phyloP scores from a whole-genome alignment of 768 basidiomycete genomes.

The Tylopilus subfusipes region DNA sequence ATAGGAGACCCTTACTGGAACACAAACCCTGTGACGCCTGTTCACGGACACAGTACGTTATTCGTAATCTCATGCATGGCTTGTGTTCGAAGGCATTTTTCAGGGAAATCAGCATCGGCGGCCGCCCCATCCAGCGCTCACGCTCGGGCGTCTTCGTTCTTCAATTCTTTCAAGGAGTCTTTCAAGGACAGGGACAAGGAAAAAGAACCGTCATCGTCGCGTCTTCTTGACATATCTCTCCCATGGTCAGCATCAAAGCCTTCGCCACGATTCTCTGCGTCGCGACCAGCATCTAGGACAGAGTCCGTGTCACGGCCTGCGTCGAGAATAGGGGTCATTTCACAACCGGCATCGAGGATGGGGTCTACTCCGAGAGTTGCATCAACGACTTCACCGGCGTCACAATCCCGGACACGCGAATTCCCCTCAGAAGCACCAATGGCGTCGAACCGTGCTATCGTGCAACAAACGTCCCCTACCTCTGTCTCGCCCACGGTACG shows the following conservation, averaged over 20 bases:
- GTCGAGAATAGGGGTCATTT: conserved; percentile 15
- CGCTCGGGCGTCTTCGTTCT: conserved; percentile 14
- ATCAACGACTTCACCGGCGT: background rate
- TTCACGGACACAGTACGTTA: conserved; percentile 41
- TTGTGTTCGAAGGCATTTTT: background rate
- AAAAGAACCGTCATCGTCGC: conserved; percentile 26
- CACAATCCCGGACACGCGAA: conserved; percentile 1
- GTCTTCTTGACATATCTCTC: conserved; percentile 33
- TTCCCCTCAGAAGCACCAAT: background rate
- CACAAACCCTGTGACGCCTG: conserved; percentile 26
- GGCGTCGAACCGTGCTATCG: background rate
- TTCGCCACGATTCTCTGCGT: conserved; percentile 9
- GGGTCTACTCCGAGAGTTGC: background rate
- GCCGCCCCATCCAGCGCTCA: conserved; percentile 11
- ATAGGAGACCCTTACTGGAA: conserved; percentile 70
- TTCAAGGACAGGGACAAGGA: conserved; percentile 28
- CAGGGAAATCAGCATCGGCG: conserved; percentile 36
- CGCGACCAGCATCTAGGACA: conserved; percentile 14
- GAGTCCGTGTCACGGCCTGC: conserved; percentile 16
- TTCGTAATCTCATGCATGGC: conserved; percentile 12
- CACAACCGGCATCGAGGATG: conserved; percentile 17
- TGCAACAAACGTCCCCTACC: background rate
- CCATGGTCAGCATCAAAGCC: conserved; percentile 31
- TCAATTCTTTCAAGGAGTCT: conserved; percentile 19
- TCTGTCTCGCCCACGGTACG: background rate